Conservation (phyloP, 2,329 filamentous ascomycete genomes). For the Xylariaceae sp. region DNA sequence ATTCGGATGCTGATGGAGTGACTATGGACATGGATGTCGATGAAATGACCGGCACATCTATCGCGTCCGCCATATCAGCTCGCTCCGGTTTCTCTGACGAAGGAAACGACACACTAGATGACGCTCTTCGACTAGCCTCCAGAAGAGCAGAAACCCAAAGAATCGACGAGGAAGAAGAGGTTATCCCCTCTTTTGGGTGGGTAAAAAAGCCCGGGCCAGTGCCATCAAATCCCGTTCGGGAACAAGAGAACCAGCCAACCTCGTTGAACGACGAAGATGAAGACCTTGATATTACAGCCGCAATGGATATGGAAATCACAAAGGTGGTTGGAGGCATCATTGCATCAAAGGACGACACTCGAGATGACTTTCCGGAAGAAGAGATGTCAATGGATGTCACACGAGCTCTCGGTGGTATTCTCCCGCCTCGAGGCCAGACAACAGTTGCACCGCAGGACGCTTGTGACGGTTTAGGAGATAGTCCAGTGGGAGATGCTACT, state of each 20-base stretch:
- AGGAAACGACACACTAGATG: constrained; percentile 77
- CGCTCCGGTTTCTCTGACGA: constrained; percentile 60
- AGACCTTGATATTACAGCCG: constrained; percentile 47
- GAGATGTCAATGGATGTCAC: constrained; percentile 97
- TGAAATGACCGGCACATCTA: constrained; percentile 73
- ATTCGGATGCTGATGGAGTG: constrained; percentile 72
- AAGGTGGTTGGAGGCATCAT: constrained; percentile 61
- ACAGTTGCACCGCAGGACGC: constrained; percentile 31
- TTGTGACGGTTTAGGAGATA: constrained; percentile 42
- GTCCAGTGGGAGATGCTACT: constrained; percentile 65
- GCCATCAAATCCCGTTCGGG: constrained; percentile 37
- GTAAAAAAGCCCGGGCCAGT: constrained; percentile 59
- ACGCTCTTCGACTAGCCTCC: constrained; percentile 77
- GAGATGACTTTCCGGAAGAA: constrained; percentile 58
- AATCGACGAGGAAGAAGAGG: constrained; percentile 69
- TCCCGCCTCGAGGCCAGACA: constrained; percentile 52
- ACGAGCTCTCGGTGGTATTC: constrained; percentile 78
- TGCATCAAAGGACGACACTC: constrained; percentile 41
- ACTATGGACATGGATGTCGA: constrained; percentile 82
- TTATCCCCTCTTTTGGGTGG: constrained; percentile 80
- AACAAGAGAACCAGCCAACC: constrained; percentile 52
- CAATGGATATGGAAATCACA: constrained; percentile 64
- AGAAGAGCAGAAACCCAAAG: constrained; percentile 75
- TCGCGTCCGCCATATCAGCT: constrained; percentile 64
- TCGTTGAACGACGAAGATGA: constrained; percentile 29